These are phyloP conservation scores for Acarospora socialis DNA, from an alignment of 2,329 filamentous ascomycete genomes.

Conservation along the genomic window DNA sequence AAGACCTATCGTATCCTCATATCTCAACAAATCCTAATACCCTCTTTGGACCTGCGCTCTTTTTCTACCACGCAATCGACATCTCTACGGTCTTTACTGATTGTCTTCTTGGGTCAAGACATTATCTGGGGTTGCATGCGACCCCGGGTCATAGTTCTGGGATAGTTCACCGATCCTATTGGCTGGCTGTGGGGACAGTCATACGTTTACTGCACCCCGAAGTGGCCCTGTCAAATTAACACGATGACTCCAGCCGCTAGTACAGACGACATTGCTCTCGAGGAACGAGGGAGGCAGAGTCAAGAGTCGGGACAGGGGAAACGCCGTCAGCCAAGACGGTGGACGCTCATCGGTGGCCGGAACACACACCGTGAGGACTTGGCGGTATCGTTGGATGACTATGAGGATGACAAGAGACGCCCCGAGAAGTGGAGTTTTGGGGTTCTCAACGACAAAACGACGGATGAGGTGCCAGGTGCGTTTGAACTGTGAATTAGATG, in stretches of 20 bases:
- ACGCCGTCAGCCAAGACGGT: conserved; percentile 4
- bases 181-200: too few relatives aligned
- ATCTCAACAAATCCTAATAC: too few relatives aligned
- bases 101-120: too few relatives aligned
- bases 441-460: conserved; percentile 67
- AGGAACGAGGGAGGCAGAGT: background rate
- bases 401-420: conserved; percentile 8
- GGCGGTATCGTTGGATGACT: conserved; percentile 5
- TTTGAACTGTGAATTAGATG: background rate
- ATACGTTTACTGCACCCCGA: background rate
- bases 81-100: too few relatives aligned
- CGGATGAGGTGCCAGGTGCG: conserved; percentile 84
- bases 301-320: background rate
- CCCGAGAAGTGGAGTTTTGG: conserved; percentile 47
- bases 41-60: too few relatives aligned
- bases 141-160: too few relatives aligned
- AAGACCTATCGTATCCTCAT: too few relatives aligned
- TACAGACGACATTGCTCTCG: background rate
- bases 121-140: too few relatives aligned
- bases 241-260: background rate
- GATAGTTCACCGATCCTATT: too few relatives aligned
- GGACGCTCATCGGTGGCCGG: conserved; percentile 1
- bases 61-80: too few relatives aligned
- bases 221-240: background rate
- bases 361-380: background rate